A percentile compares a stretch with the other conserved stretches of the same genome.
Conservation (phyloP, 2,329 filamentous ascomycete genomes). For the Penicillium sp. region DNA sequence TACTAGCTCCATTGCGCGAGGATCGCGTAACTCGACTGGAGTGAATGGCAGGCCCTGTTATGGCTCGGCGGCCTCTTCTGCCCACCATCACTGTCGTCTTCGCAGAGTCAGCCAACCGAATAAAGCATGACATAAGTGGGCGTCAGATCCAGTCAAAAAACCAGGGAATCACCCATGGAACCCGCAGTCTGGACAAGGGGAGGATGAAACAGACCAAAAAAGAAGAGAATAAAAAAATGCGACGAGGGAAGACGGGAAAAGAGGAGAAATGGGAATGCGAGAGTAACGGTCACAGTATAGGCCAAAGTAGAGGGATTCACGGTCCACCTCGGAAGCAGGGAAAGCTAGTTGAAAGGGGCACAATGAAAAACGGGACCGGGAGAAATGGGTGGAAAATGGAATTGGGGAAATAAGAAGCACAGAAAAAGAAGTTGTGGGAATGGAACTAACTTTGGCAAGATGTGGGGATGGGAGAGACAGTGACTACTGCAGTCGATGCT, state of each 20-base stretch:
- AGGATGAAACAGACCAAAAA: background rate
- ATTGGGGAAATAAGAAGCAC: background rate
- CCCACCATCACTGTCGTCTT: conserved; percentile 36
- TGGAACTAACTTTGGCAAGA: too few species aligned
- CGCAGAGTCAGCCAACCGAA: conserved; percentile 1
- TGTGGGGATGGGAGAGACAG: too few species aligned
- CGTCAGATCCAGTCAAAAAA: too few species aligned
- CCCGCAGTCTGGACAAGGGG: background rate
- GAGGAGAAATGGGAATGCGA: too few species aligned
- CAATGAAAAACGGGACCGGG: background rate
- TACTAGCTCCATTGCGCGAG: conserved; percentile 25
- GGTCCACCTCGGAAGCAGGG: background rate
- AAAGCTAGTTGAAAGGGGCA: background rate
- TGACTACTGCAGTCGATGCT: too few species aligned
- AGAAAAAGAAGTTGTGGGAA: too few species aligned
- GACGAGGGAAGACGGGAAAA: background rate
- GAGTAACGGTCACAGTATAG: too few species aligned
- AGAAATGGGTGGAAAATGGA: background rate
- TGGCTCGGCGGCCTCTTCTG: conserved; percentile 32
- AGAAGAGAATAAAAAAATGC: background rate
- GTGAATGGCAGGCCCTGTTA: conserved; percentile 6
- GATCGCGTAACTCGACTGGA: conserved; percentile 18
- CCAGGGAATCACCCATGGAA: too few species aligned
- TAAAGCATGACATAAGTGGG: too few species aligned
- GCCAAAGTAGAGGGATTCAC: background rate